phyloP scores from a whole-genome alignment of 768 basidiomycete species.

The Tubosaeta sp. region DNA sequence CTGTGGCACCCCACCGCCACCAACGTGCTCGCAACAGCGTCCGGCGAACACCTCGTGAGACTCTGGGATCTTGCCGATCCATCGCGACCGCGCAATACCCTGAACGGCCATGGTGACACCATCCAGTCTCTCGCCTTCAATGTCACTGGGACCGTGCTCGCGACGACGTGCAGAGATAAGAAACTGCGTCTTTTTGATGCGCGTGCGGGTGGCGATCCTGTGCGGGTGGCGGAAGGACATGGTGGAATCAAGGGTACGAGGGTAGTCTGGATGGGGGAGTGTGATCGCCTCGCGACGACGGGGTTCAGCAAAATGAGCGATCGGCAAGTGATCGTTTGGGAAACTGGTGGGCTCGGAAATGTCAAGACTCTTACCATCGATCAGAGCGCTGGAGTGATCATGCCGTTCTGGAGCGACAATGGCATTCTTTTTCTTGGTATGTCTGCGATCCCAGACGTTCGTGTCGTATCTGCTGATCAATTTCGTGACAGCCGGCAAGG shows the following conservation, averaged over 20 bases:
- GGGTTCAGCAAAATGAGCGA: constrained; percentile 98
- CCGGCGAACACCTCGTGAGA: constrained; percentile 83
- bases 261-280: constrained; percentile 86
- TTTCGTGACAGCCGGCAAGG: constrained; percentile 68
- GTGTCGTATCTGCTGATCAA: constrained; percentile 1
- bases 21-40: constrained; percentile 76
- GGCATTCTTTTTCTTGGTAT: constrained; percentile 79
- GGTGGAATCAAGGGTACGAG: constrained; percentile 91
- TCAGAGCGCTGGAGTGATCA: constrained; percentile 87
- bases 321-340: constrained; percentile 88
- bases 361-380: constrained; percentile 79
- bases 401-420: constrained; percentile 98
- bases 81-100: constrained; percentile 54
- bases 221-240: constrained; percentile 82
- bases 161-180: constrained; percentile 88
- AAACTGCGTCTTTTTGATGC: constrained; percentile 92
- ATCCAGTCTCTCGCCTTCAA: constrained; percentile 87
- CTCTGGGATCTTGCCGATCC: constrained; percentile 86
- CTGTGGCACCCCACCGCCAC: constrained; percentile 89
- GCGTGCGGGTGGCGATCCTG: constrained; percentile 75
- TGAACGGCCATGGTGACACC: constrained; percentile 79
- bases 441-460: constrained; percentile 17
- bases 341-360: constrained; percentile 68
- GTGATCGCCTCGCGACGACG: constrained; percentile 87
- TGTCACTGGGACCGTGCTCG: constrained; percentile 72